Base-by-base conservation (phyloP, 768 basidiomycete species). In the Antrodiella citrinella region DNA sequence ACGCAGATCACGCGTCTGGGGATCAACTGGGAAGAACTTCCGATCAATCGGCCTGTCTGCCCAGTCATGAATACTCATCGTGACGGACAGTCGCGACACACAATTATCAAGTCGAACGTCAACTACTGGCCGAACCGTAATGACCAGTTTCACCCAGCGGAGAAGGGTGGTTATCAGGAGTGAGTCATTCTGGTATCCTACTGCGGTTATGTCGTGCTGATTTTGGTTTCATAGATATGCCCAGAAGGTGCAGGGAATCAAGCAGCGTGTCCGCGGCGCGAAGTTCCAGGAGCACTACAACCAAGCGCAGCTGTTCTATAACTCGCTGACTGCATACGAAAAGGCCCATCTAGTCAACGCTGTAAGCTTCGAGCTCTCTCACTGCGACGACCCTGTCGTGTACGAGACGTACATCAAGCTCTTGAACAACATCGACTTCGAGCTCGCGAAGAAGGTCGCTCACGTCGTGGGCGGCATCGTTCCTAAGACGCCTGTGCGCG, bases 111-210 rank as follows among this genome's bases (percentile, higher is more conserved):
- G 59, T 76, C 75, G 47, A 64, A 53, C 3, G 65, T 84, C 58
- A 91, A 91, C 57, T 94, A 94, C 60, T 87, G 80, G 77, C 92
- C 92, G 0, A 93, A 93, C 61, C 77, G 91, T 10, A 72, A 76
- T 42, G 63, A 70, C 10, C 61, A 70, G 4, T 74, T 72, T 11
- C 67, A 65, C 11, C 82, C 84, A 0, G 72, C 75, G 12, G 63
- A 75, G 11, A 53, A 80, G 4, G 87, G 85, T 7, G 86, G 78
- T 23, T 83, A 81, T 53, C 45, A 59, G 1, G 81, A 83, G 77
- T 80, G 52, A 26, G 77, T 66, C 4, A 21, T 1, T 15, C 0
- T 2, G 15, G 4, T 26, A 10, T 4, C 21, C 11, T 2, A 44
- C 30, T 45, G 5, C 30, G 25, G 38, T 26, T 25, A 24, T 49